phyloP scores from a whole-genome alignment of 208 protist species.

The Crithidia thermophila region DNA sequence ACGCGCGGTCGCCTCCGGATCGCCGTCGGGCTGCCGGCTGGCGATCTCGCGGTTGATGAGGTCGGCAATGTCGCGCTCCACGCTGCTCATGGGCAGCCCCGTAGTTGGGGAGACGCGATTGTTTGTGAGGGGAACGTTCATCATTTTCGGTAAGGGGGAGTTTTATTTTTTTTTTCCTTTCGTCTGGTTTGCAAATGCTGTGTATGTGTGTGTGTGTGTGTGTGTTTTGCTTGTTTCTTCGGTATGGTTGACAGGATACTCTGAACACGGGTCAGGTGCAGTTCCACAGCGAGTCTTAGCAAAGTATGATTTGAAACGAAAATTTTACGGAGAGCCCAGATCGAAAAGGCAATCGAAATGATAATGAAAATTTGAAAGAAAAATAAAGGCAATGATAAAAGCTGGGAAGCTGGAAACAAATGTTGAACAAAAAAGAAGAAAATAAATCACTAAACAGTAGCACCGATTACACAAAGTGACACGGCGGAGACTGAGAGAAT shows the following conservation, averaged over 20 bases:
- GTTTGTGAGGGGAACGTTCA: background rate
- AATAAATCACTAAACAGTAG: too few relatives aligned
- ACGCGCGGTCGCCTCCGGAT: slow-evolving; percentile 48
- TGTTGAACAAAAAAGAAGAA: too few relatives aligned
- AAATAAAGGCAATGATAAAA: slow-evolving; percentile 13
- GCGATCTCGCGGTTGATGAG: slow-evolving; percentile 38
- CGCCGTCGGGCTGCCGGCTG: slow-evolving; percentile 47
- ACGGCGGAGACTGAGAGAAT: background rate
- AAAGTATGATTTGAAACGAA: too few relatives aligned
- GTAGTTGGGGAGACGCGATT: slow-evolving; percentile 8
- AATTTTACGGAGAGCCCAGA: too few relatives aligned
- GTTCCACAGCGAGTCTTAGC: too few relatives aligned
- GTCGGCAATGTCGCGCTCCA: slow-evolving; percentile 25
- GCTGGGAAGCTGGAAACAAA: too few relatives aligned
- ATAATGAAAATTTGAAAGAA: slow-evolving; percentile 18
- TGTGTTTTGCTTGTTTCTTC: background rate
- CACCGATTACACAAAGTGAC: background rate
- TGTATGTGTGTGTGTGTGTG: background rate
- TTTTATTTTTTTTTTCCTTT: too few relatives aligned
- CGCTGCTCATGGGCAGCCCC: background rate
- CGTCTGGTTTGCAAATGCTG: too few relatives aligned
- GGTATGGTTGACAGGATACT: too few relatives aligned
- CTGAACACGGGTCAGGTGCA: too few relatives aligned
- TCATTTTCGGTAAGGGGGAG: too few relatives aligned
- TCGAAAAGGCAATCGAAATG: background rate